A percentile compares a stretch with the other conserved stretches of the same genome.
Evolutionary conservation across 305 asterid species (phyloP).

Genomic region (Fraxinus xanthoxyloides): DNA sequence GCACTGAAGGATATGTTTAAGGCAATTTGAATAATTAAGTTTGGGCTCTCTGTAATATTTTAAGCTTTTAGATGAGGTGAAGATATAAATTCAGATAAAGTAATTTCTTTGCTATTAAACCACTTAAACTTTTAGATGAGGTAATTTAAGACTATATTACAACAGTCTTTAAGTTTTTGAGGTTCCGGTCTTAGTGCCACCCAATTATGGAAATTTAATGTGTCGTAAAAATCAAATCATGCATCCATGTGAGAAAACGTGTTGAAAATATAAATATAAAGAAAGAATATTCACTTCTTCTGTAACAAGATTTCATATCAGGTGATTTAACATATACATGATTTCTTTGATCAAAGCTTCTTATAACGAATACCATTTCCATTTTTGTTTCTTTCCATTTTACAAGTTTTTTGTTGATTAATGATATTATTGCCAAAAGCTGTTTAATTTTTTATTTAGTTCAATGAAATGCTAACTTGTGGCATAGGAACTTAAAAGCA

Average conservation of each 20-base stretch:
- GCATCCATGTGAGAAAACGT: not conserved
- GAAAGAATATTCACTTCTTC: not conserved
- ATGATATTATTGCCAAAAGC: not conserved
- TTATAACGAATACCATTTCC: not conserved
- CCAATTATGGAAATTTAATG: not conserved
- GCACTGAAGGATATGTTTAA: not conserved
- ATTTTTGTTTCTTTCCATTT: not conserved
- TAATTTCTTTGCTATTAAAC: not conserved
- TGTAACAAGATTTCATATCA: not conserved
- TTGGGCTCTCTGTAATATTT: not conserved
- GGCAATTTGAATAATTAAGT: not conserved
- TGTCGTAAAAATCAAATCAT: not conserved
- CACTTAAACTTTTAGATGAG: not conserved
- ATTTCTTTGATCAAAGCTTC: not conserved
- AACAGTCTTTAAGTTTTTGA: not conserved
- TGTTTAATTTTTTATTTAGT: not conserved
- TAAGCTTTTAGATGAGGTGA: not conserved
- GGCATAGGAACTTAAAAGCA: conserved; percentile 38
- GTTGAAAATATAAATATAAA: not conserved
- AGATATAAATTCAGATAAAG: not conserved
- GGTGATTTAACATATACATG: not conserved
- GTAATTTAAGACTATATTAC: not conserved
- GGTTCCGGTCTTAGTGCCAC: not conserved
- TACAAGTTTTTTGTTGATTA: not conserved
- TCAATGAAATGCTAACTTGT: conserved; percentile 13